Evolutionary conservation across 176 grass and related monocot species (phyloP), one percentile per base, ranked within the genome.

Genomic region (Echinochloa phyllopogon): DNA sequence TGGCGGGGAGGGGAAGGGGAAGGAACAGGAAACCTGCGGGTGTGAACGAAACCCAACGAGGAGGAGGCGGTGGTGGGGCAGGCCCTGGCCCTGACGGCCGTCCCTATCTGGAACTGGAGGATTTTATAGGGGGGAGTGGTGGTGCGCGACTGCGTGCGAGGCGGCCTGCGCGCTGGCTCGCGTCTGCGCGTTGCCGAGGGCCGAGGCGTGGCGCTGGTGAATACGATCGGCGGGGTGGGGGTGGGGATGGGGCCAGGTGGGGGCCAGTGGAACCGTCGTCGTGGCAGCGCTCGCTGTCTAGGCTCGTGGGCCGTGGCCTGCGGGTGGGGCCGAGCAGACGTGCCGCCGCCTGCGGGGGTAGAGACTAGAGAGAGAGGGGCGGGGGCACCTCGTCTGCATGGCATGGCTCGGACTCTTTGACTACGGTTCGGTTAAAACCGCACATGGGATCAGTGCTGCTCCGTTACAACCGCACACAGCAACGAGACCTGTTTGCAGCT

Each of bases 31-130:
- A 80, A 68, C 82, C 81, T 75, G 76, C 81, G 82, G 52, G 78
- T 82, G 83, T 64, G 88, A 89, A 86, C 77, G 52, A 85, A 76
- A 81, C 70, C 23, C 71, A 81, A 73, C 65, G 81, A 33, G n/a
- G 21, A 24, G 41, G 27, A 10, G 20, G 58, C 16, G 53, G 57
- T 36, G 16, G 60, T 3, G 33, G 36, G 53, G 53, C 55, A 59
- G 74, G 68, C 11, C 23, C n/a, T 45, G 38, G 24, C 14, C 10
- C 20, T 47, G 74, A 75, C 21, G 39, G 49, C 43, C 69, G 82
- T 89, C 83, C 29, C 69, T 85, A 47, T 82, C 72, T 8, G 61
- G 60, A 64, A 27, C 66, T 36, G 44, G 76, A 38, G 76, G 75
- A 86, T 80, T 94, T 88, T 91, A 84, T 61, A 21, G 12, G 10